Evolutionary conservation across 2,329 filamentous ascomycete species (phyloP).

Genomic region (Sclerotinia glacialis): DNA sequence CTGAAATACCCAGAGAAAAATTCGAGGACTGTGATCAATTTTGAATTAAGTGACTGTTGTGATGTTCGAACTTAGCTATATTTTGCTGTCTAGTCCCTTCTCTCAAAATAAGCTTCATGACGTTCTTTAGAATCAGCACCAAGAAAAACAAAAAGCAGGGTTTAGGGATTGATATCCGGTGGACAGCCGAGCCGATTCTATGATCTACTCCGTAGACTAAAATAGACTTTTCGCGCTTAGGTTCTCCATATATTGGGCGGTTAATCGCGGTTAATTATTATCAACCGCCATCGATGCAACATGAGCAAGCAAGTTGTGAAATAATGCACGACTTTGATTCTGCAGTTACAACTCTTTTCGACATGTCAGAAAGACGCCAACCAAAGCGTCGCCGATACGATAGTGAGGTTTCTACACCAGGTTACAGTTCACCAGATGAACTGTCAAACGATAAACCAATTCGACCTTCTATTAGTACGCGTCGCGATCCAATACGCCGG

Average conservation of each 20-base stretch:
- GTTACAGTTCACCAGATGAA: slow-evolving; percentile 50
- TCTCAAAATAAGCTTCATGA: slow-evolving; percentile 5
- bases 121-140: not conserved
- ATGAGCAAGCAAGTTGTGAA: slow-evolving; percentile 8
- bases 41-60: not conserved
- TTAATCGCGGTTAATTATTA: slow-evolving; percentile 12
- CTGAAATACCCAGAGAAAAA: not conserved
- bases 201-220: not conserved
- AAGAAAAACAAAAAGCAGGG: slow-evolving; percentile 3
- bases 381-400: slow-evolving; percentile 39
- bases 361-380: slow-evolving; percentile 28
- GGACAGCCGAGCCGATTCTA: not conserved
- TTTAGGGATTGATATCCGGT: not conserved
- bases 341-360: slow-evolving; percentile 25
- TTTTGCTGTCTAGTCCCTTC: not conserved
- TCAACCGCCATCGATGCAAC: slow-evolving; percentile 12
- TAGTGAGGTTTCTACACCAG: slow-evolving; percentile 43
- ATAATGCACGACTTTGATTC: slow-evolving; percentile 35
- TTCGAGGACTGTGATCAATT: not conserved
- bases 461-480: slow-evolving; percentile 35
- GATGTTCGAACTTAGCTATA: not conserved
- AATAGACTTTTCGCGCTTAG: not conserved
- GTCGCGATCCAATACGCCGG: slow-evolving; percentile 29
- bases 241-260: not conserved
- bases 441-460: slow-evolving; percentile 38